These are phyloP conservation scores for Eustoma russellianum DNA, from an alignment of 257 asterid genomes.

Conservation along the genomic window DNA sequence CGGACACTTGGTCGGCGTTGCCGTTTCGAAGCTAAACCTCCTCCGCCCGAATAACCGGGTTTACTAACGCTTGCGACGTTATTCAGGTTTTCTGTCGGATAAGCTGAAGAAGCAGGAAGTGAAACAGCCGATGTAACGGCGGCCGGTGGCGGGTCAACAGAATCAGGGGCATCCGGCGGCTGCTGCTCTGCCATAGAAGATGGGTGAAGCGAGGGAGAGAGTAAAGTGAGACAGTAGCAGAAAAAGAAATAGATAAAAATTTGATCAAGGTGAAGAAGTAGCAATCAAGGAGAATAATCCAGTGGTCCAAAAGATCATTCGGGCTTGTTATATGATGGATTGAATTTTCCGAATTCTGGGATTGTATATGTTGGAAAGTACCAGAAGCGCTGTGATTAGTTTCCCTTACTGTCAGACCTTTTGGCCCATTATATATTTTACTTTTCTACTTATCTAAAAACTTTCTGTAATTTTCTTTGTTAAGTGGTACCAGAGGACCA, in stretches of 20 bases:
- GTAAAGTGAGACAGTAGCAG: constrained; percentile 13
- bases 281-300: not conserved
- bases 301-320: not conserved
- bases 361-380: too few species aligned
- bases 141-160: constrained; percentile 25
- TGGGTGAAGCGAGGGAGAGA: constrained; percentile 6
- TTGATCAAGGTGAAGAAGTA: not conserved
- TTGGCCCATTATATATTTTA: too few species aligned
- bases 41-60: constrained; percentile 21
- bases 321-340: not conserved
- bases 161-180: constrained; percentile 46
- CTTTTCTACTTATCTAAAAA: too few species aligned
- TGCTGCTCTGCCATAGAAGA: constrained; percentile 52
- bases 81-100: constrained; percentile 29
- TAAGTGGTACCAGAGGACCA: too few species aligned
- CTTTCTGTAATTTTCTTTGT: too few species aligned
- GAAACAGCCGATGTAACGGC: constrained; percentile 12
- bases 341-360: too few species aligned
- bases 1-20: constrained; percentile 99
- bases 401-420: too few species aligned
- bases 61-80: constrained; percentile 13
- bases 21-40: constrained; percentile 59
- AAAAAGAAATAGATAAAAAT: not conserved
- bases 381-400: too few species aligned
- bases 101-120: constrained; percentile 25